These are phyloP conservation scores for Sporothrix inflata DNA, from an alignment of 2,329 filamentous ascomycete genomes.

Conservation along the genomic window DNA sequence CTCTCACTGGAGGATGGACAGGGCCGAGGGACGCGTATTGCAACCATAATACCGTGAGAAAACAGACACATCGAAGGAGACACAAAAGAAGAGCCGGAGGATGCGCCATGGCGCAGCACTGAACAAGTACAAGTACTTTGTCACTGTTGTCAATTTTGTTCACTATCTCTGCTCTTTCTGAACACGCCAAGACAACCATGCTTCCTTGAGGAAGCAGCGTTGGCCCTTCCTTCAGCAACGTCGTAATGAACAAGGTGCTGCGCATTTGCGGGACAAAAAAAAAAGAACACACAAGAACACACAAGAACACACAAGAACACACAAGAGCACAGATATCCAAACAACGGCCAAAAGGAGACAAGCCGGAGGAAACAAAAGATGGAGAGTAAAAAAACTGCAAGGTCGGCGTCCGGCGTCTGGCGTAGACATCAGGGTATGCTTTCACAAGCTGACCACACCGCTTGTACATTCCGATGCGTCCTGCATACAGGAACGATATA, in stretches of 20 bases:
- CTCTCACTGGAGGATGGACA: not conserved
- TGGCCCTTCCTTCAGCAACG: not conserved
- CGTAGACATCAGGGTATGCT: not conserved
- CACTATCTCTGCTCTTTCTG: not conserved
- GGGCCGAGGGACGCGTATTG: not conserved
- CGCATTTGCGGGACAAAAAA: not conserved
- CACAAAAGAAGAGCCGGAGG: not conserved
- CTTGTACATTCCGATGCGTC: not conserved
- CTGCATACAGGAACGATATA: conserved; percentile 1
- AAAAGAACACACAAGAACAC: too few species aligned
- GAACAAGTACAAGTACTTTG: too few species aligned
- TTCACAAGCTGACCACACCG: not conserved
- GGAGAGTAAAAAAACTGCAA: not conserved
- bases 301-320: too few species aligned
- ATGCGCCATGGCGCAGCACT: not conserved
- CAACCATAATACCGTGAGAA: not conserved
- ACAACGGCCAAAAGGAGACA: not conserved
- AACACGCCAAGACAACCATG: not conserved
- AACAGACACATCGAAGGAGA: not conserved
- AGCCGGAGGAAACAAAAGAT: not conserved
- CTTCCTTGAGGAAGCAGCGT: not conserved
- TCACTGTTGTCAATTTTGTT: too few species aligned
- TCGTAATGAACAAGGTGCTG: not conserved
- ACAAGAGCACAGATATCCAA: too few species aligned
- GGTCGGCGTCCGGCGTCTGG: not conserved